Evolutionary conservation across 495 filamentous ascomycete species (phyloP).

Genomic region (Hypoxylon intermedium): DNA sequence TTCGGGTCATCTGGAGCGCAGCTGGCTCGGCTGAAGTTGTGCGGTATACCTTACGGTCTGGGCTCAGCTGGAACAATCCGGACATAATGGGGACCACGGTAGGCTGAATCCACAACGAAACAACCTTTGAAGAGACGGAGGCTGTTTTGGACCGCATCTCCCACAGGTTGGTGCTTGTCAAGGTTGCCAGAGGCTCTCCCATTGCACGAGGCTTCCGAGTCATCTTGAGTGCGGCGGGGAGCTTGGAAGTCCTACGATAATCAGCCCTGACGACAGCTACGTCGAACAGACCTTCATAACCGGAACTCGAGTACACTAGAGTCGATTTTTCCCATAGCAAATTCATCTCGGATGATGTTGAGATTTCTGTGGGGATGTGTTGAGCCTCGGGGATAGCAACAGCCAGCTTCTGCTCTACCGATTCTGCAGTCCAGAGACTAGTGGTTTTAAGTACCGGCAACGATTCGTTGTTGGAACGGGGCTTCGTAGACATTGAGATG

Average conservation of each 20-base stretch:
- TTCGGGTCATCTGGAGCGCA: conserved; percentile 36
- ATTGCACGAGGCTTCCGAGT: conserved; percentile 28
- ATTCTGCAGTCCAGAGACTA: conserved; percentile 19
- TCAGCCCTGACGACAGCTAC: conserved; percentile 12
- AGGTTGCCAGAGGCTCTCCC: conserved; percentile 30
- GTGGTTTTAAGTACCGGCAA: conserved; percentile 16
- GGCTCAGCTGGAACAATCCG: conserved; percentile 37
- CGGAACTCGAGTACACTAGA: neutral
- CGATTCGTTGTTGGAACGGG: conserved; percentile 18
- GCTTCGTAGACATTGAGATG: conserved; percentile 17
- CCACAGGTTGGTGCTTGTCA: conserved; percentile 49
- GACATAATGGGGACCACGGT: neutral
- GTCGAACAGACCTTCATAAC: conserved; percentile 33
- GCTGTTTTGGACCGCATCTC: neutral
- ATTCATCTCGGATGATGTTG: neutral
- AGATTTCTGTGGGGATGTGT: neutral
- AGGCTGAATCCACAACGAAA: conserved; percentile 27
- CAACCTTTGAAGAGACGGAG: neutral
- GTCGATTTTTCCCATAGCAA: conserved; percentile 35
- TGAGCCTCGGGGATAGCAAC: neutral
- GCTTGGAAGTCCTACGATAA: conserved; percentile 33
- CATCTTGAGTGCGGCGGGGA: conserved; percentile 36
- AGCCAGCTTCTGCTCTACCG: neutral
- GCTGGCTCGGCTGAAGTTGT: conserved; percentile 42
- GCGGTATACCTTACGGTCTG: conserved; percentile 30